These are phyloP conservation scores for Cardamine occulta DNA, from an alignment of 345 rosid genomes.

Conservation along the genomic window DNA sequence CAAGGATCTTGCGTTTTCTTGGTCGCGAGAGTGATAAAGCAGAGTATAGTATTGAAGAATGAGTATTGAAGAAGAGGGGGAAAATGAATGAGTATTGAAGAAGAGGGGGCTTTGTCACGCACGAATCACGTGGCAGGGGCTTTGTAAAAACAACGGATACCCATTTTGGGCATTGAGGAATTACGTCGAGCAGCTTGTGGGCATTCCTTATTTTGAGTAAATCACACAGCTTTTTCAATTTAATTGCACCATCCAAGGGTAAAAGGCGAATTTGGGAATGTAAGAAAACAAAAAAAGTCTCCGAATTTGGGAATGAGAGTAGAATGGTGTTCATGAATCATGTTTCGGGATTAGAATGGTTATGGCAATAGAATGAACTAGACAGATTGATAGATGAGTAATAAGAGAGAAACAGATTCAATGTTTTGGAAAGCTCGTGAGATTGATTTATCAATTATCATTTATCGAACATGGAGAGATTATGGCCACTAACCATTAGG, in stretches of 20 bases:
- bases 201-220: background rate
- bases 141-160: background rate
- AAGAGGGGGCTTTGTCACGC: too few relatives aligned
- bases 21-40: background rate
- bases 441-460: too few relatives aligned
- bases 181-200: conserved; percentile 21
- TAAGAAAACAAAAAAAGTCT: background rate
- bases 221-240: background rate
- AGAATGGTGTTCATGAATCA: background rate
- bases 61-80: too few relatives aligned
- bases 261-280: background rate
- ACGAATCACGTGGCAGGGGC: conserved; percentile 3
- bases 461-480: too few relatives aligned
- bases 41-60: background rate
- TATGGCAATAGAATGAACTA: background rate
- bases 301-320: background rate
- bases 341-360: background rate
- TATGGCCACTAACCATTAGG: too few relatives aligned
- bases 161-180: background rate
- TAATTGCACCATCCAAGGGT: background rate
- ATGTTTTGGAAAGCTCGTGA: too few relatives aligned
- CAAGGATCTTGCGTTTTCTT: conserved; percentile 18
- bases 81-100: too few relatives aligned
- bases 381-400: too few relatives aligned
- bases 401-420: too few relatives aligned